Base-by-base conservation (phyloP, 225 moss, liverwort and hornwort genomes). In the Polytrichum formosum region DNA sequence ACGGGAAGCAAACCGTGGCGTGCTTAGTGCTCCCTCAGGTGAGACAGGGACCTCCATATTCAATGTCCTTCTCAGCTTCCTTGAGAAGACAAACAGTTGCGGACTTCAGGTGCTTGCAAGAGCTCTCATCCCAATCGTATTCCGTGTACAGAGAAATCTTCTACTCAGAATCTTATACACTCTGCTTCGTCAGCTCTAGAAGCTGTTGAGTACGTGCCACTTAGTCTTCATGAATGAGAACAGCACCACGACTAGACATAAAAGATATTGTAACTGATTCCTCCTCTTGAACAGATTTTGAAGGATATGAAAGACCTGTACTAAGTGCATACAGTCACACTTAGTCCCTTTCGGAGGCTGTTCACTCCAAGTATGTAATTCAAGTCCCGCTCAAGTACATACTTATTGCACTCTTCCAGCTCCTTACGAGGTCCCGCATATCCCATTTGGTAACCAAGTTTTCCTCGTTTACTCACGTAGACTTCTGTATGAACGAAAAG, bases 11-110 rank as follows among this genome's bases (percentile, higher is more conserved):
- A 61, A 73, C 7, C 25, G 30, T 31, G 85, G 81, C 0, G 78
- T 74, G 26, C 56, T 71, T 10, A 81, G 76, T 22, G 29, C 62
- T 70, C 70, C 81, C 67, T 81, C 73, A 70, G 77, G 70, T 37
- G 70, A 4, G 22, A 61, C 63, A 55, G 69, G 60, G 28, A 61
- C 62, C 27, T 63, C 62, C 62, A 63, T 63, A 27, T 26, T 26
- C 23, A 9, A 63, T 26, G 17, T 16, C 62, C 62, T 23, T 26
- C 37, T 62, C 22, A 22, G 9, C 16, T 13, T 26, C 13, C 13
- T 26, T 63, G 27, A 23, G 26, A 5, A 63, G 17, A 27, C 21
- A 22, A 6, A 20, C 59, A 35, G n/a, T 16, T 63, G 17, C 62
- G 25, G 7, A 23, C 27, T 63, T 63, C 26, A 26, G 62, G 25